phyloP scores from a whole-genome alignment of 108 stramenopile genomes.

The Schizochytrium sp. region DNA sequence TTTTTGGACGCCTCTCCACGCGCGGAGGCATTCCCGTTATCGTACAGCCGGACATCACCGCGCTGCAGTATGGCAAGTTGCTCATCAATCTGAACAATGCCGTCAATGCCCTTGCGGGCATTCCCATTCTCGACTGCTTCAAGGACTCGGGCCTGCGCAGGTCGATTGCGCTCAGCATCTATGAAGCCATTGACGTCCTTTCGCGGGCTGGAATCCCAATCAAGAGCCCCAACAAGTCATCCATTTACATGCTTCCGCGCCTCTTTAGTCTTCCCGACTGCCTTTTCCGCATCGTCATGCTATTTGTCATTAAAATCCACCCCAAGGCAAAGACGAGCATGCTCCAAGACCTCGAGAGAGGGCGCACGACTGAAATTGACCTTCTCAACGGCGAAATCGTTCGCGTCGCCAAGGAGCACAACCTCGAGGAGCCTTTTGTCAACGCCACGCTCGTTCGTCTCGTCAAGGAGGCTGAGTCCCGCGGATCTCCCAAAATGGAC shows the following conservation, averaged over 20 bases:
- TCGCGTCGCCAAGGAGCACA: not conserved
- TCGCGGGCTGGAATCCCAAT: not conserved
- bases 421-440: not conserved
- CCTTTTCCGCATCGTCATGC: not conserved
- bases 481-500: not conserved
- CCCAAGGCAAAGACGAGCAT: not conserved
- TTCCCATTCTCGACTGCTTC: not conserved
- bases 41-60: not conserved
- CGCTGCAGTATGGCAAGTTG: slow-evolving; percentile 7
- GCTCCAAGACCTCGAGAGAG: not conserved
- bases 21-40: not conserved
- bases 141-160: not conserved
- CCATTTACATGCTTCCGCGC: not conserved
- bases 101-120: not conserved
- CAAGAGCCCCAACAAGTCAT: not conserved
- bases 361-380: not conserved
- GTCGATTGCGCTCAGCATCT: not conserved
- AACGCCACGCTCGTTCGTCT: not conserved
- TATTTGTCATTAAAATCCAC: not conserved
- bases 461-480: not conserved
- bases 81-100: slow-evolving; percentile 12
- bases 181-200: not conserved
- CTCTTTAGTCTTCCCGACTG: not conserved
- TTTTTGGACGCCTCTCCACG: not conserved
- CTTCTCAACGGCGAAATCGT: not conserved